A percentile compares a stretch with the other conserved stretches of the same genome.
phyloP scores from a whole-genome alignment of 2,329 filamentous ascomycete species.

The Clarireedia monteithiana region DNA sequence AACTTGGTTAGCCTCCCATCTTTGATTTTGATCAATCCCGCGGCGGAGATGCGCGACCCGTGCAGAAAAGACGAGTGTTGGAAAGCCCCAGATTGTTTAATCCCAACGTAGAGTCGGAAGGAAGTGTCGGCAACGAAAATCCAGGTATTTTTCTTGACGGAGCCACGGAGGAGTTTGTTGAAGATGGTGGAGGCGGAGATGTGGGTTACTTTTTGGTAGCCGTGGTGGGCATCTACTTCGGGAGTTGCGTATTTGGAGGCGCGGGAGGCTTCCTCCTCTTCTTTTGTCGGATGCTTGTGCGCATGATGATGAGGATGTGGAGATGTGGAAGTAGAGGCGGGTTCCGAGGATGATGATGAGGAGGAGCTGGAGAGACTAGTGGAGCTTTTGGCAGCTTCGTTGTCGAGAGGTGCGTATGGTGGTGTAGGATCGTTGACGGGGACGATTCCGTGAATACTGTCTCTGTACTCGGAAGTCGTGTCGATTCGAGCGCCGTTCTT shows the following conservation, averaged over 20 bases:
- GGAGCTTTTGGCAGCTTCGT: constrained; percentile 18
- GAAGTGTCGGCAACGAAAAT: constrained; percentile 86
- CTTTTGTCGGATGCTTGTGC: constrained; percentile 26
- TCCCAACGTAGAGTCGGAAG: constrained; percentile 80
- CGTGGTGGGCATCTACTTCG: constrained; percentile 52
- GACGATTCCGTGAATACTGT: constrained; percentile 71
- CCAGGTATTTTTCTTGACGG: constrained; percentile 83
- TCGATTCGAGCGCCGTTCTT: constrained; percentile 74
- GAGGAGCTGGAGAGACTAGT: background rate
- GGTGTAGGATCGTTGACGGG: constrained; percentile 53
- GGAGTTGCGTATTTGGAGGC: constrained; percentile 59
- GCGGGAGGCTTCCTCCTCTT: constrained; percentile 47
- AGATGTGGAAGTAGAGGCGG: background rate
- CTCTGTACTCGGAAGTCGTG: constrained; percentile 67
- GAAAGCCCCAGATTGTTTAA: constrained; percentile 82
- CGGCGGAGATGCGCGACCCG: constrained; percentile 71
- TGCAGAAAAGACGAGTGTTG: constrained; percentile 88
- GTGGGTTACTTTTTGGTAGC: constrained; percentile 54
- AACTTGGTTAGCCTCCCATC: constrained; percentile 68
- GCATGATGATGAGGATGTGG: constrained; percentile 14
- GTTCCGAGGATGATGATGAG: background rate
- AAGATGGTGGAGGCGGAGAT: constrained; percentile 66
- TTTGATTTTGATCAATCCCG: constrained; percentile 79
- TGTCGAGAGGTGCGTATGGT: constrained; percentile 32
- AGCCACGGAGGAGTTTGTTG: constrained; percentile 70